A percentile compares a stretch with the other conserved stretches of the same genome.
These are phyloP conservation scores for Fusarium albidum DNA, from an alignment of 2,329 filamentous ascomycete genomes.

Conservation along the genomic window DNA sequence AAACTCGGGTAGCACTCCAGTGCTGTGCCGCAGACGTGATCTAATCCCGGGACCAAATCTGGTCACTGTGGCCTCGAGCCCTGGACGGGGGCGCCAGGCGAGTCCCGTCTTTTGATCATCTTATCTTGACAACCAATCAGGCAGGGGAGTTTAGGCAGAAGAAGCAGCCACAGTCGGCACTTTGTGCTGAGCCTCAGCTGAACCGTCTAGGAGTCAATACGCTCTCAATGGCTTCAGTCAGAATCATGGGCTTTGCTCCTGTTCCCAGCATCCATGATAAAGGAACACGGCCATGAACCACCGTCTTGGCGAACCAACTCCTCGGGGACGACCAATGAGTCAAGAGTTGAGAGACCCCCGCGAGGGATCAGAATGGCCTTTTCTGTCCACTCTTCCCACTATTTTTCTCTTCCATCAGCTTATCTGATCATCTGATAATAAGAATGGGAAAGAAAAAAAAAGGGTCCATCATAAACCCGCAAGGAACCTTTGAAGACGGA, in stretches of 20 bases:
- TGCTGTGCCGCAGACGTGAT: background rate
- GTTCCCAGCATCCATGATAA: too few relatives aligned
- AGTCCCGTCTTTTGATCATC: background rate
- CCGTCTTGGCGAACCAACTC: constrained; percentile 2
- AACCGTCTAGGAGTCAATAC: too few relatives aligned
- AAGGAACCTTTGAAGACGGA: background rate
- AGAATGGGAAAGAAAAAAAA: too few relatives aligned
- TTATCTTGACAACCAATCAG: constrained; percentile 3
- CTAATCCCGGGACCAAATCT: too few relatives aligned
- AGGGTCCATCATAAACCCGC: too few relatives aligned
- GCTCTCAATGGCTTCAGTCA: background rate
- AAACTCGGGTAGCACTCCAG: too few relatives aligned
- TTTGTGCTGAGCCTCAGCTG: constrained; percentile 12
- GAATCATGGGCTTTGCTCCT: too few relatives aligned
- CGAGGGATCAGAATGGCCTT: background rate
- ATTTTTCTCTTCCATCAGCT: constrained; percentile 11
- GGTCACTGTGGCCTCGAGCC: background rate
- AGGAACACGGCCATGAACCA: background rate
- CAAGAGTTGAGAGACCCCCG: background rate
- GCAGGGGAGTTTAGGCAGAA: background rate
- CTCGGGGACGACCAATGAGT: background rate
- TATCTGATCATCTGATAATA: constrained; percentile 35
- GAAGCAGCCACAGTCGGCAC: background rate
- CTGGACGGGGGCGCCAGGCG: too few relatives aligned
- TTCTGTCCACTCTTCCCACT: background rate